Evolutionary conservation across 768 basidiomycete genomes (phyloP), one percentile per base, ranked within the genome.

Genomic region (Serendipita indica): DNA sequence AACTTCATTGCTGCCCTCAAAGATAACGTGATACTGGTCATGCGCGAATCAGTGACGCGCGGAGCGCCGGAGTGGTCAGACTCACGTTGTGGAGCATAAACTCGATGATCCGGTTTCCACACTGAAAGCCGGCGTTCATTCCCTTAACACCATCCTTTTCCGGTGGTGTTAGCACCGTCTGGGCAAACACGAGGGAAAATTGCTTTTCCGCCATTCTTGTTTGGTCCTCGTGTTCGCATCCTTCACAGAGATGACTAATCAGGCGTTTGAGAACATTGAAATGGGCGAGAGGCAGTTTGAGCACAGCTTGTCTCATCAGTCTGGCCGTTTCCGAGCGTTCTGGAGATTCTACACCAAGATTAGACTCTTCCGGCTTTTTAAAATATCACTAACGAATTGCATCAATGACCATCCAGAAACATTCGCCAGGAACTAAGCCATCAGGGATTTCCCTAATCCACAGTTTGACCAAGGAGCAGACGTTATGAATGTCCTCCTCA

Each of bases 181-280:
- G 87, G 61, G 86, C 86, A 69, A 90, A 89, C 16, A 90, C 87
- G 57, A 89, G 89, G 0, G 89, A 83, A 2, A 92, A 74, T 4
- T 84, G 82, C 63, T 89, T 83, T 1, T 86, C 82, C 1, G 85
- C 87, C 89, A 92, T 92, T 61, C 91, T 89, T 64, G 90, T 92
- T 52, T 82, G 77, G 60, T 90, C 88, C 67, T 91, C 88, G 69
- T 77, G 87, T 66, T 90, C 87, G 3, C 74, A 18, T 30, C 81
- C 82, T 73, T 66, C 66, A 58, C 80, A 87, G n/a, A 92, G 75
- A 69, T 91, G 89, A 64, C 89, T 86, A 2, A 83, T 74, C 13
- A 91, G 78, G 20, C 89, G 80, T 61, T 78, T 81, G 63, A 92
- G 73, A n/a, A 90, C 70, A 64, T 87, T 81, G 67, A 89, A 88